Evolutionary conservation across 1,284 basidiomycete species (phyloP).

Genomic region (Ganoderma resinaceum): DNA sequence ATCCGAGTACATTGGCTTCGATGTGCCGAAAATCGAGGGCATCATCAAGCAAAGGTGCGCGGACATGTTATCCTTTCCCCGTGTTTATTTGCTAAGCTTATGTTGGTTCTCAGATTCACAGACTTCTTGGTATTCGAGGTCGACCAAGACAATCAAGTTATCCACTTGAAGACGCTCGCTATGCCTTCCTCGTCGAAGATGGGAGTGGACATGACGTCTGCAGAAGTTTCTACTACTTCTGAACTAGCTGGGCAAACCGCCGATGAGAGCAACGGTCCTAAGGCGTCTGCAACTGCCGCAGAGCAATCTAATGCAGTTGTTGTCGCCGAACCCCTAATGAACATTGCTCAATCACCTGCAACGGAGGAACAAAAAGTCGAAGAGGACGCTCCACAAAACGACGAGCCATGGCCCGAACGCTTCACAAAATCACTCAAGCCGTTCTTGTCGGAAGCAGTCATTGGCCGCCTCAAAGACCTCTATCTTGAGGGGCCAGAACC

Average conservation of each 20-base stretch:
- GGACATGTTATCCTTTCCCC: not conserved
- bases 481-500: constrained; percentile 80
- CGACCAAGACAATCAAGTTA: constrained; percentile 76
- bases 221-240: constrained; percentile 12
- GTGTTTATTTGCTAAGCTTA: not conserved
- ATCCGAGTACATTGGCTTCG: constrained; percentile 82
- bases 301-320: not conserved
- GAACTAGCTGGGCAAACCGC: constrained; percentile 7
- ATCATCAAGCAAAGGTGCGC: constrained; percentile 94
- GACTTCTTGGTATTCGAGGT: constrained; percentile 95
- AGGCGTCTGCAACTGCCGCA: not conserved
- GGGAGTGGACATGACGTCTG: constrained; percentile 22
- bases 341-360: not conserved
- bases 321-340: not conserved
- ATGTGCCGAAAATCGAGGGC: constrained; percentile 79
- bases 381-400: constrained; percentile 24
- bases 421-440: constrained; percentile 63
- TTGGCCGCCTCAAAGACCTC: constrained; percentile 73
- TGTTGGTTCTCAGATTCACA: constrained; percentile 72
- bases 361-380: not conserved
- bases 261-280: constrained; percentile 2
- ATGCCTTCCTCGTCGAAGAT: constrained; percentile 66
- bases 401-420: constrained; percentile 68
- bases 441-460: constrained; percentile 68
- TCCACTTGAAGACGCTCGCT: constrained; percentile 80